Base-by-base conservation (phyloP, 1,284 basidiomycete species). In the Stygiomarasmius scandens region DNA sequence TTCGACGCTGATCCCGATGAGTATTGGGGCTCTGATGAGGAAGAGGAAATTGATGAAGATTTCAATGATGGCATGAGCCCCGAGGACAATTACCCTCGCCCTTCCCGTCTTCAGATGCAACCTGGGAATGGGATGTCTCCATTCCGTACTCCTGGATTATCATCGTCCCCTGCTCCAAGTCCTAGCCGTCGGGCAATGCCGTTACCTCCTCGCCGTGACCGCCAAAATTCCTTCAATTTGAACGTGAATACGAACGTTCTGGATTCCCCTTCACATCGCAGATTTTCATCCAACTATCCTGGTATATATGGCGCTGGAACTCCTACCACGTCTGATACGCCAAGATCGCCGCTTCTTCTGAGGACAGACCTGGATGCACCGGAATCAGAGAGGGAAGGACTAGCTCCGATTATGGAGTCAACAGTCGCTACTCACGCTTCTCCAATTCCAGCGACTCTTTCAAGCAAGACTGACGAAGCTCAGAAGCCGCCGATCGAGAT, bases 21-120 rank as follows among this genome's bases (percentile, higher is more conserved):
- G 8, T 82, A 84, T 48, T 66, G 68, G 54, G 78, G 71, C 24
- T 74, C 74, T 41, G 75, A 77, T 9, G n/a, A 41, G 4, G 38
- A 41, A 5, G 38, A n/a, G n/a, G 38, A 41, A 12, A 5, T 32
- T 41, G 38, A 12, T 41, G 38, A 16, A n/a, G 38, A 50, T 43
- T 9, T 32, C 5, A 25, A 16, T 45, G 38, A 41, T 9, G 38
- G 16, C 38, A 19, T n/a, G 5, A 41, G 16, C 34, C n/a, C 52
- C 25, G n/a, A 46, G 12, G 41, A 9, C 4, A 32, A 36, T 22
- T 38, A 24, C 22, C 23, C 27, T 25, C 48, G 14, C 11, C 38
- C 8, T 9, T 41, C 38, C 11, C 38, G n/a, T 16, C 16, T 16
- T 41, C 38, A 41, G 16, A 19, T 19, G n/a, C 38, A 41, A n/a